These are phyloP conservation scores for Talaromyces sp. DNA, from an alignment of 2,329 filamentous ascomycete species.

Conservation along the genomic window DNA sequence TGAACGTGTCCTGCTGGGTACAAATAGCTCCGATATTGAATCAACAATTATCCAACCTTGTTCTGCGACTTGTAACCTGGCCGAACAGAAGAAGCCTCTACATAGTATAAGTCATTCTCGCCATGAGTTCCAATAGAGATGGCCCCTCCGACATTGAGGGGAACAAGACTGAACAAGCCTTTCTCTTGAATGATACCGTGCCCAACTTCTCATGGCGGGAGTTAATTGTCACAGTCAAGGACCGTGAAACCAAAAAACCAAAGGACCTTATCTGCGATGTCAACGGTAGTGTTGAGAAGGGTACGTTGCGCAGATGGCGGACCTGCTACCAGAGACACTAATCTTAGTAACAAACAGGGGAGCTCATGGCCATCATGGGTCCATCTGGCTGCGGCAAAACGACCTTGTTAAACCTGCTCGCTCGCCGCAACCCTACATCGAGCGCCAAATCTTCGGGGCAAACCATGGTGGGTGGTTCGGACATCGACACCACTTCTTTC, in stretches of 20 bases:
- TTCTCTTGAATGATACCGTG: slow-evolving; percentile 57
- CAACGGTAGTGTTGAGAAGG: slow-evolving; percentile 61
- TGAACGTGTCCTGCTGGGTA: not conserved
- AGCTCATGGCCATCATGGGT: slow-evolving; percentile 77
- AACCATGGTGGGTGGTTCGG: slow-evolving; percentile 61
- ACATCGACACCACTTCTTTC: slow-evolving; percentile 54
- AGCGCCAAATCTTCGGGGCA: slow-evolving; percentile 53
- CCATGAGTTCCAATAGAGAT: not conserved
- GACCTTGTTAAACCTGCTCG: slow-evolving; percentile 75
- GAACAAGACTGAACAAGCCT: slow-evolving; percentile 10
- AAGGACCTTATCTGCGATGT: slow-evolving; percentile 62
- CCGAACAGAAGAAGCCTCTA: not conserved
- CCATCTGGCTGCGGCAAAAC: slow-evolving; percentile 74
- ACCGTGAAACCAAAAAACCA: slow-evolving; percentile 60
- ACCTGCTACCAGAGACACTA: not conserved
- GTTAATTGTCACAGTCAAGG: slow-evolving; percentile 68
- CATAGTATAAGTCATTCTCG: not conserved
- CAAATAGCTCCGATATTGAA: not conserved
- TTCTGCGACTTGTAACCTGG: not conserved
- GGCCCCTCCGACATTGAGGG: not conserved
- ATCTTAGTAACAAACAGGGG: slow-evolving; percentile 45
- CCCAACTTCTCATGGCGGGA: slow-evolving; percentile 62
- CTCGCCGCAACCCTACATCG: slow-evolving; percentile 55
- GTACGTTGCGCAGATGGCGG: slow-evolving; percentile 31
- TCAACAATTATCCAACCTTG: not conserved